Conservation (phyloP, 2,329 filamentous ascomycete species). For the Pyricularia grisea region DNA sequence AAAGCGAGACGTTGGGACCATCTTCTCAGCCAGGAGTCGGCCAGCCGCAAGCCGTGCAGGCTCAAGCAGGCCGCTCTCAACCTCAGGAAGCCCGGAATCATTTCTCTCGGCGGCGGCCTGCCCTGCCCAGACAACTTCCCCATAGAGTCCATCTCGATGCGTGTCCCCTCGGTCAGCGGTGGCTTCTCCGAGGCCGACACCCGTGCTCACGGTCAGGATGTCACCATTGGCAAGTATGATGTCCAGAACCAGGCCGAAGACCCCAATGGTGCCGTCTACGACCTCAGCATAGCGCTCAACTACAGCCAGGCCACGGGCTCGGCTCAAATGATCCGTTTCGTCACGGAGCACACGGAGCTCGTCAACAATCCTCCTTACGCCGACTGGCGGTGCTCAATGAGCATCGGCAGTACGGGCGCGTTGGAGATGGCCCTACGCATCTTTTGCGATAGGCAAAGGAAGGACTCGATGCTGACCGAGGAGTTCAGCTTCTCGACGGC, state of each 20-base stretch:
- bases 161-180: conserved; percentile 53
- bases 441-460: conserved; percentile 59
- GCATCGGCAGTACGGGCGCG: conserved; percentile 75
- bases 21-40: conserved; percentile 54
- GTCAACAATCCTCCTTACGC: conserved; percentile 78
- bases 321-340: conserved; percentile 78
- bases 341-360: conserved; percentile 93
- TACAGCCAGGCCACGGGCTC: conserved; percentile 84
- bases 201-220: conserved; percentile 40
- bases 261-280: conserved; percentile 35
- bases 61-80: conserved; percentile 75
- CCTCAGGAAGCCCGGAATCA: conserved; percentile 72
- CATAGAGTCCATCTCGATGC: conserved; percentile 68
- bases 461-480: conserved; percentile 76
- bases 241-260: conserved; percentile 36
- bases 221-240: conserved; percentile 78
- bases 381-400: conserved; percentile 82
- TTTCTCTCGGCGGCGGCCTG: conserved; percentile 86
- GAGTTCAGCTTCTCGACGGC: conserved; percentile 82
- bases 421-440: conserved; percentile 79
- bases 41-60: conserved; percentile 53
- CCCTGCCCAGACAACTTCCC: conserved; percentile 89
- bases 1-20: conserved; percentile 75
- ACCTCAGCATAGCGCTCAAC: conserved; percentile 84
- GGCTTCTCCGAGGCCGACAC: conserved; percentile 64